Conservation (phyloP, 306 rosid species). For the Trichosanthes cucumerina region DNA sequence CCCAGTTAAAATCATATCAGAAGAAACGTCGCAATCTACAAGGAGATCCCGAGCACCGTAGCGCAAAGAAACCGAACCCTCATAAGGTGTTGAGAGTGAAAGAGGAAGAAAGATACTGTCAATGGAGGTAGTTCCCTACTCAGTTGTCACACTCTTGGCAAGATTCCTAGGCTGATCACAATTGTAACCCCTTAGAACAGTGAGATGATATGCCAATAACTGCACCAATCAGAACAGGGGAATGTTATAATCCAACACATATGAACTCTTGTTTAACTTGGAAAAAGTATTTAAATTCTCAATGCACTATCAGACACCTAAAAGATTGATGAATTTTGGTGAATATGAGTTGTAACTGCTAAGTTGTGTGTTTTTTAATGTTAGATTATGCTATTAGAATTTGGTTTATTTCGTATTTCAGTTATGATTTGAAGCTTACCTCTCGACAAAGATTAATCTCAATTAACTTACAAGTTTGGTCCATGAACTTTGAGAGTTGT, state of each 20-base stretch:
- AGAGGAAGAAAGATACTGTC: background rate
- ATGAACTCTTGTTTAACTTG: background rate
- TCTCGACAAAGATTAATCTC: no score
- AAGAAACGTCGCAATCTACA: background rate
- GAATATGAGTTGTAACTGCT: background rate
- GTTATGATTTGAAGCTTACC: background rate
- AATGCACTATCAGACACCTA: background rate
- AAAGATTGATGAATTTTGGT: background rate
- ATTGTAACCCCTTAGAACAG: slow-evolving; percentile 82
- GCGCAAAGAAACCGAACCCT: background rate
- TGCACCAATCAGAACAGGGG: slow-evolving; percentile 25
- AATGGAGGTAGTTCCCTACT: slow-evolving; percentile 18
- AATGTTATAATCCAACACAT: background rate
- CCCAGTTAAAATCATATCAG: background rate
- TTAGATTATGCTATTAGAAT: background rate
- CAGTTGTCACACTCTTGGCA: slow-evolving; percentile 94
- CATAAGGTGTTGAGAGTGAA: background rate
- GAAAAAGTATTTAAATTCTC: background rate
- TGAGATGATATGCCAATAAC: slow-evolving; percentile 96
- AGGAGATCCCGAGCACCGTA: background rate
- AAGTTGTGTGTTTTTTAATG: background rate
- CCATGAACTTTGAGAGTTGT: no score
- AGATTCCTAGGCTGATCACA: slow-evolving; percentile 99
- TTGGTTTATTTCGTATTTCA: background rate
- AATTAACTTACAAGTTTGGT: background rate